These are phyloP conservation scores for Darksidea phi DNA, from an alignment of 495 filamentous ascomycete genomes.

Conservation along the genomic window DNA sequence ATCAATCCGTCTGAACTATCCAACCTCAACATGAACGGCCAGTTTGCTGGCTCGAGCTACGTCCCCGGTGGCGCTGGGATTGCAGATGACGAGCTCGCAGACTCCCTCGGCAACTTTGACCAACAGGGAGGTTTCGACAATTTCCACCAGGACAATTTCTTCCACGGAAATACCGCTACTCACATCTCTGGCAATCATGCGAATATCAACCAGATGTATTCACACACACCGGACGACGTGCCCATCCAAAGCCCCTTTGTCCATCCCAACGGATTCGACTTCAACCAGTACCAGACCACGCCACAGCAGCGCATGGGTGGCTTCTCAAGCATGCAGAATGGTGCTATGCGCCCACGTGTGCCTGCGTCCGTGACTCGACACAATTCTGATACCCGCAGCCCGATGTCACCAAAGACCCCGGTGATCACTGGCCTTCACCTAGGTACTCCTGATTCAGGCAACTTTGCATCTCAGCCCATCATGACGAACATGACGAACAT, in stretches of 20 bases:
- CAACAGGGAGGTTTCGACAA: conserved; percentile 48
- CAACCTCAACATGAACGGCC: conserved; percentile 38
- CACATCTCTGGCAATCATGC: conserved; percentile 40
- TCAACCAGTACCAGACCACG: conserved; percentile 61
- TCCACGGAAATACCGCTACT: conserved; percentile 27
- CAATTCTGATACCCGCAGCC: conserved; percentile 67
- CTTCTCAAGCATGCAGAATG: conserved; percentile 28
- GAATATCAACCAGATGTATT: conserved; percentile 68
- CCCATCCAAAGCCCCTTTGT: conserved; percentile 86
- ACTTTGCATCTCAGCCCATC: conserved; percentile 73
- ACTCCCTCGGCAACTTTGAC: conserved; percentile 46
- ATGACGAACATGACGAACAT: conserved; percentile 52
- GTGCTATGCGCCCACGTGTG: conserved; percentile 21
- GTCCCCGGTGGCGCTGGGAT: conserved; percentile 54
- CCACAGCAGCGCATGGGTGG: conserved; percentile 45
- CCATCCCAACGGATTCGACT: conserved; percentile 64
- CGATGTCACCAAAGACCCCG: conserved; percentile 76
- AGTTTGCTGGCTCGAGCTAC: conserved; percentile 39
- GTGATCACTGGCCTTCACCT: conserved; percentile 57
- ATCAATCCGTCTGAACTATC: conserved; percentile 86
- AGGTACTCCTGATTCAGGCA: conserved; percentile 63
- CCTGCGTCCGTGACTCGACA: conserved; percentile 65
- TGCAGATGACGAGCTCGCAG: conserved; percentile 64
- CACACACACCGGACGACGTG: conserved; percentile 81
- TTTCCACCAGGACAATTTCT: conserved; percentile 36